Evolutionary conservation across 177 flowering plant species (phyloP), one percentile per base, ranked within the genome.

Genomic region (Vitis hybrid): DNA sequence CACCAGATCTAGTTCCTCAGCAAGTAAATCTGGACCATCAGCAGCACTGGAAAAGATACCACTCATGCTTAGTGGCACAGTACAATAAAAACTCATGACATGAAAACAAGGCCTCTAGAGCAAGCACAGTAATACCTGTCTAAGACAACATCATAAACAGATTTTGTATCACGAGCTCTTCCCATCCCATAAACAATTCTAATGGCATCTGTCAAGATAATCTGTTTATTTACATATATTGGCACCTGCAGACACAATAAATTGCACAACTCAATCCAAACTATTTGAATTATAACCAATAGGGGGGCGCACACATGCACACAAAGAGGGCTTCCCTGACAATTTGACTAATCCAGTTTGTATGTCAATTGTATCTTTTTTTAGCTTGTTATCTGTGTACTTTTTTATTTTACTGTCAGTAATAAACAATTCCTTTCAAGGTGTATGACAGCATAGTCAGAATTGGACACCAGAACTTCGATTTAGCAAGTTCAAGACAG

Each of bases 11-110:
- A 92, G 87, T 69, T 92, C 95, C 71, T 87, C 86, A 57, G 79
- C 55, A 23, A 92, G 65, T 26, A 70, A 61, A 79, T 90, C 91
- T n/a, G 89, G 92, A 63, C 91, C 95, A 45, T 92, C 95, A 51
- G 70, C 49, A 62, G 95, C 89, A 83, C 97, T 92, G 85, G 51
- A 75, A 54, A 69, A 62, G 34, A 68, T 18, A 68, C 51, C 69
- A 60, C 26, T 51, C 63, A 59, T 52, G 60, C 51, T 77, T 64
- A 69, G 66, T 64, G 15, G 17, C 10, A 49, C 39, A 50, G 1
- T 39, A 10, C 19, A 68, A 76, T 17, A 57, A 70, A 63, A 60
- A 62, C 9, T 49, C 2, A 32, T 12, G 9, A 56, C 21, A 11
- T 0, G 3, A 32, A 60, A 48, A 18, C 48, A 18, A 76, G 3